Base-by-base conservation (phyloP, 2,329 filamentous ascomycete species). In the Aspergillus nomiae region DNA sequence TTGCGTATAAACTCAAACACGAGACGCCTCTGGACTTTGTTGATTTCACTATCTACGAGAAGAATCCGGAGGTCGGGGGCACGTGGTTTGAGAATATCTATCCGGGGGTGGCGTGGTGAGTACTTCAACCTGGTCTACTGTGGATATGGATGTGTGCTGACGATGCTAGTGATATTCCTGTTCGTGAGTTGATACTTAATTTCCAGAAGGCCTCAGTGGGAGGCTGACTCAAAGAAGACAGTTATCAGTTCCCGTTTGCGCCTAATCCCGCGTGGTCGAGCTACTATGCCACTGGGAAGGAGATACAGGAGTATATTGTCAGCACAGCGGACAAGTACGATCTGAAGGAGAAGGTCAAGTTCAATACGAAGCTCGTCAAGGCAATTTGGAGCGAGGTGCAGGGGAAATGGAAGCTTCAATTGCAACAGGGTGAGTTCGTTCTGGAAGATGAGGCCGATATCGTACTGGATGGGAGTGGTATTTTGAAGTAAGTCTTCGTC, bases 231-330 rank as follows among this genome's bases (percentile, higher is more conserved):
- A n/a, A 16, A 16, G 28, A 19, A 61, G 59, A 62, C 50, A 78
- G 78, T 21, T 82, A 82, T 60, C 73, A 76, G 16, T 78, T 77
- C 30, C 78, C 77, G 4, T 83, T 79, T 61, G 77, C 79, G 12
- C 78, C 79, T 2, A 82, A 82, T 26, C 78, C 79, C 0, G 71
- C 77, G 43, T 83, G 80, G 80, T 76, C 74, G 0, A 73, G 77
- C 11, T 78, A 78, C 48, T 82, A 80, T 57, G 78, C 77, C 2
- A 71, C 69, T 7, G 76, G 77, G 1, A 66, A 68, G 12, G 80
- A 82, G 65, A 82, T 83, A 30, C 72, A 76, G n/a, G 73, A 77
- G n/a, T 83, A 83, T 63, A 77, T 81, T 70, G 71, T 78, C 51
- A 61, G 66, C 2, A 74, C 74, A 6, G 77, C 77, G 4, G 73